Evolutionary conservation across 2,329 filamentous ascomycete genomes (phyloP).

Genomic region (Alternaria triticimaculans): DNA sequence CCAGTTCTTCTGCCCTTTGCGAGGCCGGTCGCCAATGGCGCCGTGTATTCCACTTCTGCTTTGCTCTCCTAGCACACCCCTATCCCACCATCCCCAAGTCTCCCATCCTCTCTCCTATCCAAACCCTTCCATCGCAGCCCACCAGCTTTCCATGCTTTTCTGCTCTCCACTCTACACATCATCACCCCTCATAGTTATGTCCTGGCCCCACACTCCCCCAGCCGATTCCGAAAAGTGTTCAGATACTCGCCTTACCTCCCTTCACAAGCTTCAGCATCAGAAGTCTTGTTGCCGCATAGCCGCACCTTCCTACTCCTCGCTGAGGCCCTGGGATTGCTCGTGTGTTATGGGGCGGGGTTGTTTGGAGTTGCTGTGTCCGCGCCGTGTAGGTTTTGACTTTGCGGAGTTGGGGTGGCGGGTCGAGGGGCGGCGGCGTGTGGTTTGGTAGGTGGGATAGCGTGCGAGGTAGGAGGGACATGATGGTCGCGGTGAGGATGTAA

Average conservation of each 20-base stretch:
- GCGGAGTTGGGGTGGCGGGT: constrained; percentile 12
- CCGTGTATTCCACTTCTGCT: neutral
- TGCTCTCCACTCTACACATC: neutral
- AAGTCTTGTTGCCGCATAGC: constrained; percentile 7
- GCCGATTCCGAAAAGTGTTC: constrained; percentile 22
- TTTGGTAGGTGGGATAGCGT: neutral
- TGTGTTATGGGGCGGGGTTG: constrained; percentile 10
- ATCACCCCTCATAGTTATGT: constrained; percentile 15
- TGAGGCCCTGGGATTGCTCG: constrained; percentile 18
- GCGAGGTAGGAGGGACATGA: neutral
- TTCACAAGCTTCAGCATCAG: constrained; percentile 9
- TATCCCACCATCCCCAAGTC: neutral
- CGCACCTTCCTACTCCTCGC: constrained; percentile 14
- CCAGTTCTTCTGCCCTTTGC: neutral
- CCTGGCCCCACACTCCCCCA: constrained; percentile 2
- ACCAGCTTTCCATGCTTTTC: neutral
- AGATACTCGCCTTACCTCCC: constrained; percentile 16
- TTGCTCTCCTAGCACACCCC: neutral
- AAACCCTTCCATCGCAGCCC: neutral
- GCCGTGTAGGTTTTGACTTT: constrained; percentile 21
- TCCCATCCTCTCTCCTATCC: neutral
- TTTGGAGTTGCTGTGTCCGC: constrained; percentile 16
- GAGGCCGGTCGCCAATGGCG: neutral
- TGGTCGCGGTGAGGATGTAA: neutral
- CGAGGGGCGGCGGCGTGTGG: neutral